These are phyloP conservation scores for Biscogniauxia mediterranea DNA, from an alignment of 2,329 filamentous ascomycete genomes.

Conservation along the genomic window DNA sequence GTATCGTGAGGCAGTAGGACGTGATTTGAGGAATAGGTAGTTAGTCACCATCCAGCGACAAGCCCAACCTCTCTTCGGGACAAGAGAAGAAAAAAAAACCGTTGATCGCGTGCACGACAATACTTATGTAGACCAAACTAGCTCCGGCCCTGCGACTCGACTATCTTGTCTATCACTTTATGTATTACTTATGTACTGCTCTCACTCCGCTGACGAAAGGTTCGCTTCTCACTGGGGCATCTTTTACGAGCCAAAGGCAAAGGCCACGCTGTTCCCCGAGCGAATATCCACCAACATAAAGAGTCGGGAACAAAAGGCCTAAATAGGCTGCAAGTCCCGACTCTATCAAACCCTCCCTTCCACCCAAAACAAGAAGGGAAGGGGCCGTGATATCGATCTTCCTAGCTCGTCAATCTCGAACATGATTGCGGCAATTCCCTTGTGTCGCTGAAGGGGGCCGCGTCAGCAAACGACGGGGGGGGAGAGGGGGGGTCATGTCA, in stretches of 20 bases:
- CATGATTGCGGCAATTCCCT: conserved; percentile 5
- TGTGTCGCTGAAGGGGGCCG: conserved; percentile 23
- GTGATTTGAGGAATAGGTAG: neutral
- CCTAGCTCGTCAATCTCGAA: conserved; percentile 18
- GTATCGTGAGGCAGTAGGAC: neutral
- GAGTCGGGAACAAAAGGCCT: neutral
- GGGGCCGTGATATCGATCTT: conserved; percentile 3
- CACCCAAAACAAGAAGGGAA: neutral
- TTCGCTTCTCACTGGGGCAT: neutral
- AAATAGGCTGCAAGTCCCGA: conserved; percentile 2
- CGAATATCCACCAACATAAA: neutral
- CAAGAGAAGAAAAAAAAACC: neutral
- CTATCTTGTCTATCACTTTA: too few relatives aligned
- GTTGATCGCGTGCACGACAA: neutral
- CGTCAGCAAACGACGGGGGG: conserved; percentile 20
- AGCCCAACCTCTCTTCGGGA: neutral
- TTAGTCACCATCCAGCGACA: neutral
- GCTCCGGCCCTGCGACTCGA: neutral
- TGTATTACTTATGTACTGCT: too few relatives aligned
- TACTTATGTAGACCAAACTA: neutral
- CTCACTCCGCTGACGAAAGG: too few relatives aligned
- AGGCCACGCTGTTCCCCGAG: neutral
- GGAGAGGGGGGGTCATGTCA: conserved; percentile 8
- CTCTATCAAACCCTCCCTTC: neutral
- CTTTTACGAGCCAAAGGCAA: neutral